Percentiles rank a stretch among this genome's conserved stretches.
phyloP scores from a whole-genome alignment of 2,329 filamentous ascomycete genomes.

The Arachnomyces sp. region DNA sequence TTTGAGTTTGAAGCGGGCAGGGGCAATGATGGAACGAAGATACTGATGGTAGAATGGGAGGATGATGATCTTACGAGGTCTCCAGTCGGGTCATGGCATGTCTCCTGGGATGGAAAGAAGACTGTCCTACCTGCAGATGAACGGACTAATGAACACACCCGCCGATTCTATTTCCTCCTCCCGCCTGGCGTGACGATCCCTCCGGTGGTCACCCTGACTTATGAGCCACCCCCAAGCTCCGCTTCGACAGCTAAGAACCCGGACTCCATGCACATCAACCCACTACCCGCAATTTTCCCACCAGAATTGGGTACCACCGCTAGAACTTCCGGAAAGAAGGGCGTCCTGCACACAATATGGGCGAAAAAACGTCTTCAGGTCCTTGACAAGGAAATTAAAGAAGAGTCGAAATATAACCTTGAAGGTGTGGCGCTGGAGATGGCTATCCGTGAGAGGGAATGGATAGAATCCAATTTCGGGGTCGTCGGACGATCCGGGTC shows the following conservation, averaged over 20 bases:
- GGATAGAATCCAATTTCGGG: conserved; percentile 77
- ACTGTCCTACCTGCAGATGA: conserved; percentile 61
- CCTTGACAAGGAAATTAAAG: conserved; percentile 66
- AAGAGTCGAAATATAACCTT: conserved; percentile 62
- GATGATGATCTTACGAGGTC: conserved; percentile 46
- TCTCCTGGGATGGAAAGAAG: conserved; percentile 75
- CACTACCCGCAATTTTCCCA: conserved; percentile 78
- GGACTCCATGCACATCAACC: conserved; percentile 58
- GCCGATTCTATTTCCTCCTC: conserved; percentile 72
- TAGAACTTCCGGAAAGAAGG: conserved; percentile 61
- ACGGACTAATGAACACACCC: conserved; percentile 42
- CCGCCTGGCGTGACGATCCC: conserved; percentile 65
- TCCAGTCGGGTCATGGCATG: conserved; percentile 56
- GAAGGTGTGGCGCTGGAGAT: conserved; percentile 80
- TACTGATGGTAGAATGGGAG: conserved; percentile 90
- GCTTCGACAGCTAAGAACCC: conserved; percentile 28
- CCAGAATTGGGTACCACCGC: conserved; percentile 62
- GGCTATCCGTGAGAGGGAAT: conserved; percentile 72
- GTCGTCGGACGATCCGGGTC: conserved; percentile 39
- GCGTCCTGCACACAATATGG: conserved; percentile 84
- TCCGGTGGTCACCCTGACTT: conserved; percentile 58
- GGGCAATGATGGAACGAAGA: conserved; percentile 77
- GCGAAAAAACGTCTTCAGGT: conserved; percentile 71
- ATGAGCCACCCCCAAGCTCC: conserved; percentile 38
- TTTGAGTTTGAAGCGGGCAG: conserved; percentile 77